phyloP scores from a whole-genome alignment of 768 basidiomycete species.

The Lentinus tigrinus region DNA sequence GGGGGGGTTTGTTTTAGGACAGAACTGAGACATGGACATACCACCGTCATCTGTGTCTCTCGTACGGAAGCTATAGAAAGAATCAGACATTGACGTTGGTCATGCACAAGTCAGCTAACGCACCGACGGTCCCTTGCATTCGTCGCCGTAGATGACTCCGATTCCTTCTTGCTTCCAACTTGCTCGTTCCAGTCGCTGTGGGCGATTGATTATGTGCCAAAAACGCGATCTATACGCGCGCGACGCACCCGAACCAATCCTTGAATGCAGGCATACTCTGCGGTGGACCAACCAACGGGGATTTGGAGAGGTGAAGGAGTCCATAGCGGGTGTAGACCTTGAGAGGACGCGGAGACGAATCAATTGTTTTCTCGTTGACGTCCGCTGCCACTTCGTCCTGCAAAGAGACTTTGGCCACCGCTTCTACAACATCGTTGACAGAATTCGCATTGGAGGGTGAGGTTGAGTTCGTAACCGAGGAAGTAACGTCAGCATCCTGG shows the following conservation, averaged over 20 bases:
- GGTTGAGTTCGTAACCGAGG: neutral
- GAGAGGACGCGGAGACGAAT: slow-evolving; percentile 42
- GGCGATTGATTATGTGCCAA: slow-evolving; percentile 13
- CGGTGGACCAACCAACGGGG: slow-evolving; percentile 73
- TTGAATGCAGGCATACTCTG: slow-evolving; percentile 77
- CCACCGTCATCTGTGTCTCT: slow-evolving; percentile 76
- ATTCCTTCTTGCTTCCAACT: slow-evolving; percentile 64
- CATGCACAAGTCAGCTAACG: neutral
- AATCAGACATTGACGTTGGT: slow-evolving; percentile 13
- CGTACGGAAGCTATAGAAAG: slow-evolving; percentile 54
- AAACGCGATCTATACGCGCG: neutral
- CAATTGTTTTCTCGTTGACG: slow-evolving; percentile 31
- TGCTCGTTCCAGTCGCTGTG: slow-evolving; percentile 58
- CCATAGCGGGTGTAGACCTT: slow-evolving; percentile 70
- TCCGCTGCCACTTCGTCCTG: slow-evolving; percentile 26
- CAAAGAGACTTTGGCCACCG: slow-evolving; percentile 34
- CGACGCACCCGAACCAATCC: slow-evolving; percentile 84
- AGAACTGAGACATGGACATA: slow-evolving; percentile 28
- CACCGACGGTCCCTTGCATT: slow-evolving; percentile 70
- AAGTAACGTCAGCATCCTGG: slow-evolving; percentile 5
- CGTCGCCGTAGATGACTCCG: slow-evolving; percentile 52
- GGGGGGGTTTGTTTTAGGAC: slow-evolving; percentile 1
- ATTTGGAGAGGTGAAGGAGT: slow-evolving; percentile 65
- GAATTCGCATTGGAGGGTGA: neutral
- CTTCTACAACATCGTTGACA: slow-evolving; percentile 31